Evolutionary conservation across 2,329 filamentous ascomycete genomes (phyloP).

Genomic region (Talaromyces sp.): DNA sequence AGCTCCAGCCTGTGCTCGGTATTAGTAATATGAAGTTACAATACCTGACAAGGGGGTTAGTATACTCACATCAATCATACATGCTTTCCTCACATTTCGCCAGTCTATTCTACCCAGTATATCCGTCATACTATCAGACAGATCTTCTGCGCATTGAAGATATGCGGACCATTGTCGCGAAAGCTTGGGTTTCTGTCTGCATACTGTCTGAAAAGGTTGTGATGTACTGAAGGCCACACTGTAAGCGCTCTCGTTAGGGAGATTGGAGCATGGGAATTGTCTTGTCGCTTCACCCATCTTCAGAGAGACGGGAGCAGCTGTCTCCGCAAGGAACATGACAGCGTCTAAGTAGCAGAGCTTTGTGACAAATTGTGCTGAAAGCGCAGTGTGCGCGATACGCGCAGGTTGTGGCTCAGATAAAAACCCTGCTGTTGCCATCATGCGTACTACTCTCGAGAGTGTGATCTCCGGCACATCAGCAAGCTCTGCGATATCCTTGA

Average conservation of each 20-base stretch:
- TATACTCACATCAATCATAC: background rate
- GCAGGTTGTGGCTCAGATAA: conserved; percentile 32
- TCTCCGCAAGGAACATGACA: conserved; percentile 38
- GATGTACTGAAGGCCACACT: background rate
- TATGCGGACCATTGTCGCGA: background rate
- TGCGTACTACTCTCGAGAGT: conserved; percentile 35
- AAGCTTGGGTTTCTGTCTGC: background rate
- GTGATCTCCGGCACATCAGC: conserved; percentile 38
- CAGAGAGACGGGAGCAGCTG: conserved; percentile 34
- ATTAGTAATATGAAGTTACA: background rate
- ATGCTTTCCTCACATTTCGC: background rate
- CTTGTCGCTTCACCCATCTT: conserved; percentile 27
- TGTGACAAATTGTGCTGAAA: conserved; percentile 40
- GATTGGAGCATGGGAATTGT: background rate
- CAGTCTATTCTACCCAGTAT: background rate
- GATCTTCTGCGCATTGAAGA: background rate
- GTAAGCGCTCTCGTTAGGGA: background rate
- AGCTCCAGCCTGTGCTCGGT: background rate
- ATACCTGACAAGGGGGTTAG: background rate
- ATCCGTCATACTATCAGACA: background rate
- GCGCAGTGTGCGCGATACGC: conserved; percentile 36
- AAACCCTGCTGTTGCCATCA: conserved; percentile 35
- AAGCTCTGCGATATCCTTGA: conserved; percentile 44
- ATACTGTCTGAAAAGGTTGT: background rate
- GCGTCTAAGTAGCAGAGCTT: conserved; percentile 37